phyloP scores from a whole-genome alignment of 164 flowering plant species.

The Pachysandra terminalis region DNA sequence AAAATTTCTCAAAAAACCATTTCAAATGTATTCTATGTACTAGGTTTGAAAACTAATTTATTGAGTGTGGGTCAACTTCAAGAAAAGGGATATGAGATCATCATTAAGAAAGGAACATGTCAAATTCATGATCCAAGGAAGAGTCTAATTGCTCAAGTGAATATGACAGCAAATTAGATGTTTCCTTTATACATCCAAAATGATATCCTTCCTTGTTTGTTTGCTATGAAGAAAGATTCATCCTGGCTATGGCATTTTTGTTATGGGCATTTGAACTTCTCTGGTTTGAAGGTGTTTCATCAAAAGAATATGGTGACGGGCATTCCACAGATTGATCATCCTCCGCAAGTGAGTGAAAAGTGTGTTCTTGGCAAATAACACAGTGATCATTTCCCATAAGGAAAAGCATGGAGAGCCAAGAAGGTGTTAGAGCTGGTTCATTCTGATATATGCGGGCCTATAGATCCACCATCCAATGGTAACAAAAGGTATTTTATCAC shows the following conservation, averaged over 20 bases:
- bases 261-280: conserved; percentile 8
- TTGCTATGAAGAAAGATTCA: not conserved
- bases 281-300: conserved; percentile 1
- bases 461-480: too few species aligned
- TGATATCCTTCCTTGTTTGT: not conserved
- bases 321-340: not conserved
- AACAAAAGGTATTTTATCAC: too few species aligned
- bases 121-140: conserved; percentile 6
- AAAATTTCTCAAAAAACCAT: not conserved
- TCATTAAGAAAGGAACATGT: too few species aligned
- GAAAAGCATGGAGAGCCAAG: conserved; percentile 13
- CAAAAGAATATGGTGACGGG: conserved; percentile 17
- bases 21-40: conserved; percentile 11
- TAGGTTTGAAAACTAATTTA: conserved; percentile 6
- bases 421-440: too few species aligned
- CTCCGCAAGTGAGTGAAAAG: conserved; percentile 8
- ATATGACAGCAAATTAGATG: conserved; percentile 12
- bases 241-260: conserved; percentile 10
- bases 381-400: conserved; percentile 5
- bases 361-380: too few species aligned
- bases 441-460: conserved; percentile 14
- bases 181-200: too few species aligned
- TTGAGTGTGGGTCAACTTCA: too few species aligned
- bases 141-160: conserved; percentile 8
- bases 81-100: too few species aligned